Base-by-base conservation (phyloP, 2,329 filamentous ascomycete genomes). In the Raffaelea albimanens region DNA sequence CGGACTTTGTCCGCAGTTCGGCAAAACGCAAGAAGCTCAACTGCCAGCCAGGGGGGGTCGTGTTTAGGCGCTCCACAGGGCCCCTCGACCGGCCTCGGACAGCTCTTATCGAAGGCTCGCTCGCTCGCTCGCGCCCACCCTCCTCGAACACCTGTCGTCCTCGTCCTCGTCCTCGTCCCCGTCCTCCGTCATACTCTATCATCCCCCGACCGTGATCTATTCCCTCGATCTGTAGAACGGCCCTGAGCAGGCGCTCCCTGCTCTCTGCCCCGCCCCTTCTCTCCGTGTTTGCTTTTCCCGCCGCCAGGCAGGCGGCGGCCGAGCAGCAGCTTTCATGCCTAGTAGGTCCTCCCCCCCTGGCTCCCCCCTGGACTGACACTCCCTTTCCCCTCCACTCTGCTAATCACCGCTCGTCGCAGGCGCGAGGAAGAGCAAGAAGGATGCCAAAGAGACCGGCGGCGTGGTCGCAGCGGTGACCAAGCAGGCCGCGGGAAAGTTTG, bases 381-480 rank as follows among this genome's bases (percentile, higher is more conserved):
- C n/a, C n/a, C n/a, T n/a, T n/a, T n/a, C n/a, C n/a, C n/a, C n/a
- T n/a, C n/a, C n/a, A n/a, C n/a, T n/a, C n/a, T 31, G 16, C 14
- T 23, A 16, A 33, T 34, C 18, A 25, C 16, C 34, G 5, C 14
- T 5, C 8, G 23, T 34, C 31, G n/a, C 20, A 56, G 54, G 48
- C 50, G 45, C 48, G 40, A 74, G 74, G 67, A 76, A 74, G 61
- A 65, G 72, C 58, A 72, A 66, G 62, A 77, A 74, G 65, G 64
- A 75, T 73, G 72, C 67, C 60, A 75, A 68, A 70, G 71, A 75
- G 57, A 64, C 63, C 58, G 69, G 71, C 57, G 69, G 71, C 56
- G 72, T 76, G 57, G 67, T 70, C 55, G 71, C 72, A 43, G 72
- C 71, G 63, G 68, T 75, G 65, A 74, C 69, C 53, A 73, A 70